Conservation (phyloP, 192 early-diverging fungal species). For the Podochytrium sp. region DNA sequence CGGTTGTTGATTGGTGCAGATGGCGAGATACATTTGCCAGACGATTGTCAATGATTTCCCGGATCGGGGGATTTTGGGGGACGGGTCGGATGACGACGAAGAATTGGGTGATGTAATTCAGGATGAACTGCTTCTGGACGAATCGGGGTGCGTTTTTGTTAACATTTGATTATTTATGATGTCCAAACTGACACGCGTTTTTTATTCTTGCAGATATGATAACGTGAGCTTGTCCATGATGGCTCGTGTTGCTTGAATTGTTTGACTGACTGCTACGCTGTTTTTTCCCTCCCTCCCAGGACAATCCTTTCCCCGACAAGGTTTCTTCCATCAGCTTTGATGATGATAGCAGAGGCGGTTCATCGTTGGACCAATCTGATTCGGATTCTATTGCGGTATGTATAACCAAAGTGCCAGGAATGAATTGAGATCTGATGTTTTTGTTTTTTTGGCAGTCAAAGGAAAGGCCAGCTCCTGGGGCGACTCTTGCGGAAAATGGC, state of each 20-base stretch:
- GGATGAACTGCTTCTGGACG: constrained; percentile 22
- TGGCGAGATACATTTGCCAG: constrained; percentile 72
- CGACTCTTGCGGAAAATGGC: not conserved
- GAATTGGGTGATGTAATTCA: constrained; percentile 51
- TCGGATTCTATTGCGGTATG: constrained; percentile 6
- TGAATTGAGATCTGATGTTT: not conserved
- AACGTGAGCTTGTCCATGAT: not conserved
- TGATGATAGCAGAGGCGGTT: constrained; percentile 19
- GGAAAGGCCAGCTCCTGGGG: not conserved
- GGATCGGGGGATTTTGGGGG: constrained; percentile 62
- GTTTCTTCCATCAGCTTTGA: constrained; percentile 40
- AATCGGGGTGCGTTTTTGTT: constrained; percentile 1
- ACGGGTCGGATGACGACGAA: constrained; percentile 65
- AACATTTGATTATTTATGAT: not conserved
- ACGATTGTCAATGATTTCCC: constrained; percentile 73
- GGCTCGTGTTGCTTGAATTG: not conserved
- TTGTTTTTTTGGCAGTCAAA: not conserved
- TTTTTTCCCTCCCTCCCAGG: not conserved
- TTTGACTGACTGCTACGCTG: not conserved
- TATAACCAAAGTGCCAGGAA: not conserved
- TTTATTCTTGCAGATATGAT: constrained; percentile 17
- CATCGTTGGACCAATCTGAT: constrained; percentile 11
- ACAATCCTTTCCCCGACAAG: constrained; percentile 46
- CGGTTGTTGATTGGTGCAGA: constrained; percentile 43
- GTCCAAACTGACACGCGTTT: no score